Evolutionary conservation across 2,329 filamentous ascomycete genomes (phyloP).

Genomic region (Fusarium globosum): DNA sequence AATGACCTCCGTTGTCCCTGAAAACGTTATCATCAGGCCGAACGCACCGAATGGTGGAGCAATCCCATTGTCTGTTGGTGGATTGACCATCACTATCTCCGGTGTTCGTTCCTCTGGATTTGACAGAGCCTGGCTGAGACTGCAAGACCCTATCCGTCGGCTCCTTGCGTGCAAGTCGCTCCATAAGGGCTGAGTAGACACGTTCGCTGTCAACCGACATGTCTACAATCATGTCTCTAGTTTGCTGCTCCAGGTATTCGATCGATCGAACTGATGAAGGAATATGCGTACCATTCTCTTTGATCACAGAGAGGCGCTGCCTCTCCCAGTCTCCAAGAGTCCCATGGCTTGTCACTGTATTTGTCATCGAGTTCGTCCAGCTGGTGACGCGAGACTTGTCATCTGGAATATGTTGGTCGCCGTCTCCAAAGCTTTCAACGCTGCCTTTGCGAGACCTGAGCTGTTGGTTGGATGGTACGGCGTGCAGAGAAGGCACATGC

Average conservation of each 20-base stretch:
- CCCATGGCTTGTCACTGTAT: constrained; percentile 61
- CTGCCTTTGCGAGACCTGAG: constrained; percentile 66
- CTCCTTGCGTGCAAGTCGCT: constrained; percentile 58
- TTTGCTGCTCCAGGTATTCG: constrained; percentile 14
- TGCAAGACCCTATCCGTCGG: not conserved
- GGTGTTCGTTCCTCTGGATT: not conserved
- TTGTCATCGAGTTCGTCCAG: constrained; percentile 73
- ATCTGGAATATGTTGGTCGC: constrained; percentile 54
- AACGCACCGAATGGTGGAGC: constrained; percentile 51
- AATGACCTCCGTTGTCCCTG: constrained; percentile 15
- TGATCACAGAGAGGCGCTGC: constrained; percentile 73
- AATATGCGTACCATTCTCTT: constrained; percentile 60
- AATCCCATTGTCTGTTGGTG: constrained; percentile 31
- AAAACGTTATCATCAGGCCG: constrained; percentile 50
- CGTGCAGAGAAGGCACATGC: constrained; percentile 62
- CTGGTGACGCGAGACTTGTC: constrained; percentile 76
- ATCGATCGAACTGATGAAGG: constrained; percentile 52
- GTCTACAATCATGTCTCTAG: constrained; percentile 35
- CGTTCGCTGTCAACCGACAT: constrained; percentile 64
- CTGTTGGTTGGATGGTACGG: constrained; percentile 57
- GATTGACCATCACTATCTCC: not conserved
- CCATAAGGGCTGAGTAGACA: constrained; percentile 74
- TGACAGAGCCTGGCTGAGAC: not conserved
- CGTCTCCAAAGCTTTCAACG: constrained; percentile 60
- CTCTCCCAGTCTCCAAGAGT: constrained; percentile 58